These are phyloP conservation scores for Zanthoxylum bungeanum DNA, from an alignment of 345 rosid species.

Conservation along the genomic window DNA sequence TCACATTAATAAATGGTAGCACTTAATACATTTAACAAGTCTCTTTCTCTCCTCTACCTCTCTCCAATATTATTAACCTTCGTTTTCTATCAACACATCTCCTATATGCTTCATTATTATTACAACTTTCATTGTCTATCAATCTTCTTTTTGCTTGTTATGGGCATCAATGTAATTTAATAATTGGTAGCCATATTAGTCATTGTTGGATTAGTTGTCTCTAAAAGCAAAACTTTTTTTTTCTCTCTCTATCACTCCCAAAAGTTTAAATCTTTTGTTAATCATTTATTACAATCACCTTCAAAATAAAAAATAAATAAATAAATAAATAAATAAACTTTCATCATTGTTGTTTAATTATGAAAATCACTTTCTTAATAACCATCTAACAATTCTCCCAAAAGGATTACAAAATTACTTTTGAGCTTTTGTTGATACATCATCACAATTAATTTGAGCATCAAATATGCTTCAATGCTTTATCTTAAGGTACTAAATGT, in stretches of 20 bases:
- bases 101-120: neutral
- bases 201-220: slow-evolving; percentile 24
- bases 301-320: too few species aligned
- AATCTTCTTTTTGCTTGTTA: slow-evolving; percentile 11
- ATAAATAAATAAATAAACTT: too few species aligned
- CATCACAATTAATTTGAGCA: neutral
- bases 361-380: neutral
- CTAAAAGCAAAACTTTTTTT: slow-evolving; percentile 19
- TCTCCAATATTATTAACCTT: slow-evolving; percentile 3
- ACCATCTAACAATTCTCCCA: neutral
- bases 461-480: neutral
- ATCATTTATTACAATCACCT: slow-evolving; percentile 11
- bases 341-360: slow-evolving; percentile 7
- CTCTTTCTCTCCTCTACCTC: neutral
- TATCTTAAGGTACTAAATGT: too few species aligned
- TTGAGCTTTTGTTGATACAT: neutral
- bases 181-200: slow-evolving; percentile 14
- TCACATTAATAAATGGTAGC: neutral
- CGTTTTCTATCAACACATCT: slow-evolving; percentile 1
- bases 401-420: neutral
- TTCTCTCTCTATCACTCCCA: slow-evolving; percentile 13
- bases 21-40: neutral
- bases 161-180: slow-evolving; percentile 9
- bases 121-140: slow-evolving; percentile 16
- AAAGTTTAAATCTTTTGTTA: slow-evolving; percentile 2